Base-by-base conservation (phyloP, 345 rosid species). In the Firmiana major region DNA sequence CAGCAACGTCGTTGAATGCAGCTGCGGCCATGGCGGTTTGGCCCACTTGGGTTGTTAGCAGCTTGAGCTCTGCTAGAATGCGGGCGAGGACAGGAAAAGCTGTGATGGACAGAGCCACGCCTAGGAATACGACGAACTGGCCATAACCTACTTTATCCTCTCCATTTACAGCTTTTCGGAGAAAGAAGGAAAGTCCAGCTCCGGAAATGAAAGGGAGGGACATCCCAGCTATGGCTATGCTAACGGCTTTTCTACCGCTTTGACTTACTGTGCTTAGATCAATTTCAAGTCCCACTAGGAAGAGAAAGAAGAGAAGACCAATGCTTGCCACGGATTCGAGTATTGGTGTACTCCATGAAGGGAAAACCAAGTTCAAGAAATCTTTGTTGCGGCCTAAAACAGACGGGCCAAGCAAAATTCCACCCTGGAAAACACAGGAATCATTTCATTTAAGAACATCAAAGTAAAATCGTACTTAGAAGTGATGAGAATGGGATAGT, bases 231-330 rank as follows among this genome's bases (percentile, higher is more conserved):
- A 87, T 0, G 9, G 93, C 90, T 77, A 89, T 87, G 68, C 76
- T 67, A 1, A 86, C 51, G 63, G 93, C 84, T 7, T 83, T 81
- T 75, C 64, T 85, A 46, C 87, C 85, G 6, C 81, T 87, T 63
- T 74, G 78, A 53, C 81, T 74, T 40, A 89, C 84, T 2, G 83
- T 73, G 78, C 66, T 51, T 28, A 87, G 80, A 79, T 87, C 90
- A n/a, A 87, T 88, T 76, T 89, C 93, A 24, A 89, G 89, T 40
- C 93, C 93, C 5, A 89, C 91, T 0, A 89, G 84, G 79, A 87
- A 89, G 73, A 89, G 85, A 83, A 85, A 87, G 78, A 84, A 89
- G 75, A 87, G 77, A 75, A 89, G 91, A 70, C 93, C 91, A 42
- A 89, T 81, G 76, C 84, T 85, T 4, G 93, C 91, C 3, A 85